phyloP scores from a whole-genome alignment of 805 yeast genomes.

The Lipomyces chichibuensis region DNA sequence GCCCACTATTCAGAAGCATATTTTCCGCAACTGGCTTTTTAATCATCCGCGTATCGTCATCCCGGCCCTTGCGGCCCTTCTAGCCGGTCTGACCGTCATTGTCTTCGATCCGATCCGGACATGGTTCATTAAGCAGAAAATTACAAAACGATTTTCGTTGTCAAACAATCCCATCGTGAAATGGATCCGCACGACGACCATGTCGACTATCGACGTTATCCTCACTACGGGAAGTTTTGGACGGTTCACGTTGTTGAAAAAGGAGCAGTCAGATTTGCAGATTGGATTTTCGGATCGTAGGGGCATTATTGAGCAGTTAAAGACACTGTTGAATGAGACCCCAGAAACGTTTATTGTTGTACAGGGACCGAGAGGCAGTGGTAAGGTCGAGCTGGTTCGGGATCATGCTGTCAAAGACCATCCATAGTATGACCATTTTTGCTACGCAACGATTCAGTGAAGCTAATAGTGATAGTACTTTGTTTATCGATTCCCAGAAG shows the following conservation, averaged over 20 bases:
- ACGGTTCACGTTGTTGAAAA: neutral
- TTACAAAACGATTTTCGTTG: slow-evolving; percentile 50
- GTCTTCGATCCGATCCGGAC: slow-evolving; percentile 93
- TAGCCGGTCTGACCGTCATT: slow-evolving; percentile 80
- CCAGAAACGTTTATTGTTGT: slow-evolving; percentile 87
- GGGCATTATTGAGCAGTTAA: slow-evolving; percentile 67
- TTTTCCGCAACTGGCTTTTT: slow-evolving; percentile 59
- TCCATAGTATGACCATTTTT: slow-evolving; percentile 38
- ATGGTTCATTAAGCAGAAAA: slow-evolving; percentile 72
- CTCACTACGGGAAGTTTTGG: slow-evolving; percentile 18
- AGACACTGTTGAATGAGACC: slow-evolving; percentile 82
- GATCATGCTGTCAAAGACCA: slow-evolving; percentile 65
- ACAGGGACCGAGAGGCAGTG: slow-evolving; percentile 95
- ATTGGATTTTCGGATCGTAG: slow-evolving; percentile 67
- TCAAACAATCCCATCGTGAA: slow-evolving; percentile 37
- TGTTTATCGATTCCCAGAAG: slow-evolving; percentile 76
- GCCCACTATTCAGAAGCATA: slow-evolving; percentile 56
- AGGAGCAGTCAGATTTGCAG: slow-evolving; percentile 12
- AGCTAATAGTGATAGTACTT: slow-evolving; percentile 41
- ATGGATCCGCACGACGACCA: slow-evolving; percentile 40
- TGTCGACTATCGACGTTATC: slow-evolving; percentile 13
- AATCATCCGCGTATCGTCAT: slow-evolving; percentile 82
- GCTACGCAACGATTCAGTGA: neutral
- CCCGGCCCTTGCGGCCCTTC: slow-evolving; percentile 74
- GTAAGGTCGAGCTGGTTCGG: slow-evolving; percentile 77